Conservation (phyloP, 2,329 filamentous ascomycete species). For the Sarocladium brachiariae region DNA sequence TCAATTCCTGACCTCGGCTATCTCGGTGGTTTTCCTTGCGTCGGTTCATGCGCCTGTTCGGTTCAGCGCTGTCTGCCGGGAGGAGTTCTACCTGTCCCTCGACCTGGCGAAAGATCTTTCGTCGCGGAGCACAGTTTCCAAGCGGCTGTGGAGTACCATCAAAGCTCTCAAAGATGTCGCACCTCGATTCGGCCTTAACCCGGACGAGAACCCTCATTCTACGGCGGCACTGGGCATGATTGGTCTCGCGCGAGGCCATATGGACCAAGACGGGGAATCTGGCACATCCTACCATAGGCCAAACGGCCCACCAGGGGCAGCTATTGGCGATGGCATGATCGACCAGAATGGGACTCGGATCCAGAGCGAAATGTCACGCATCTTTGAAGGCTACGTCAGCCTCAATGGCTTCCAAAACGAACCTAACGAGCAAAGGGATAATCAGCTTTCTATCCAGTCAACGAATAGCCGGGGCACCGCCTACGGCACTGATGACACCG, state of each 20-base stretch:
- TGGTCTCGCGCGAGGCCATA: constrained; percentile 38
- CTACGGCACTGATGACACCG: constrained; percentile 24
- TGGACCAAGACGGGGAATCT: constrained; percentile 17
- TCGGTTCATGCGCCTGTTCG: constrained; percentile 67
- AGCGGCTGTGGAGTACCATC: constrained; percentile 67
- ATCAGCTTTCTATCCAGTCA: constrained; percentile 19
- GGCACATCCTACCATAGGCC: constrained; percentile 22
- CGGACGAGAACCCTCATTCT: constrained; percentile 42
- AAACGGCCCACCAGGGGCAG: constrained; percentile 12
- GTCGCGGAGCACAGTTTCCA: constrained; percentile 63
- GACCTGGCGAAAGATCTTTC: constrained; percentile 68
- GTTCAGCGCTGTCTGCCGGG: constrained; percentile 61
- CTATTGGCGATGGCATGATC: constrained; percentile 15
- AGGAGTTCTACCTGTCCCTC: constrained; percentile 74
- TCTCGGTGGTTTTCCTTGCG: constrained; percentile 70
- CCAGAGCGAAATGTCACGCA: constrained; percentile 46
- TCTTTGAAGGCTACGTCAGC: constrained; percentile 33
- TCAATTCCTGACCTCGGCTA: constrained; percentile 68
- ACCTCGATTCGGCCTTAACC: constrained; percentile 56
- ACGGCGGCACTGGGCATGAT: constrained; percentile 49
- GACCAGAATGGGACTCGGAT: constrained; percentile 42
- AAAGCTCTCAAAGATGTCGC: constrained; percentile 65
- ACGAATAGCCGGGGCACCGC: constrained; percentile 13
- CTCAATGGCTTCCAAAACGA: constrained; percentile 27
- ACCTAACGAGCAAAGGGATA: constrained; percentile 20